Evolutionary conservation across 2,329 filamentous ascomycete species (phyloP), one percentile per base, ranked within the genome.

Genomic region (Pestalotiopsis sp.): DNA sequence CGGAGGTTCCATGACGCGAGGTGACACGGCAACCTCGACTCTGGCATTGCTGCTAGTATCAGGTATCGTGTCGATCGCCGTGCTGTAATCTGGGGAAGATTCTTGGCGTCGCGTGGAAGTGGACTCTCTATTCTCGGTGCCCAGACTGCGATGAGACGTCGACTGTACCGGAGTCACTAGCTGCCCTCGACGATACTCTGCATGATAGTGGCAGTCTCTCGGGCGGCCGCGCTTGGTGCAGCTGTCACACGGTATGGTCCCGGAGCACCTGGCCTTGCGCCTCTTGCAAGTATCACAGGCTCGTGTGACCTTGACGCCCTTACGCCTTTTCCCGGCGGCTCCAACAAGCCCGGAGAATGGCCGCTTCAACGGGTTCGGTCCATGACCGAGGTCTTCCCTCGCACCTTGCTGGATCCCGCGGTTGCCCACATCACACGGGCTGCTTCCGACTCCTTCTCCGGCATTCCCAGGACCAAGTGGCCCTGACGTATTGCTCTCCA

Each of bases 281-380:
- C 72, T 60, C 71, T 82, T 82, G 74, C 80, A 82, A 38, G 75
- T 73, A 68, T 82, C 80, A 67, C 80, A 82, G n/a, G 61, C 61
- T 3, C 61, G 61, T 17, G 61, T 64, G 13, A 64, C 61, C 40
- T 64, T 5, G 80, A 80, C n/a, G 78, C 73, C 65, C 75, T 80
- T 59, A 23, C 63, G 61, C 61, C 38, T 36, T 12, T 49, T 31
- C 20, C n/a, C 36, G n/a, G 38, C 14, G 20, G 14, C 61, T 1
- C 40, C 31, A 5, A 17, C 59, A 9, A 36, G 31, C 2, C 59
- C 59, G 27, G 59, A 20, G 36, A 61, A 64, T 17, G 61, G 25
- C 13, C 41, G 36, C 27, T 45, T 45, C 20, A 17, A 23, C 14
- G 45, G 61, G 12, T 23, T 23, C 17, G 20, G 4, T 25, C 14